A percentile compares a stretch with the other conserved stretches of the same genome.
Conservation (phyloP, 768 basidiomycete species). For the Mycena galericulata region DNA sequence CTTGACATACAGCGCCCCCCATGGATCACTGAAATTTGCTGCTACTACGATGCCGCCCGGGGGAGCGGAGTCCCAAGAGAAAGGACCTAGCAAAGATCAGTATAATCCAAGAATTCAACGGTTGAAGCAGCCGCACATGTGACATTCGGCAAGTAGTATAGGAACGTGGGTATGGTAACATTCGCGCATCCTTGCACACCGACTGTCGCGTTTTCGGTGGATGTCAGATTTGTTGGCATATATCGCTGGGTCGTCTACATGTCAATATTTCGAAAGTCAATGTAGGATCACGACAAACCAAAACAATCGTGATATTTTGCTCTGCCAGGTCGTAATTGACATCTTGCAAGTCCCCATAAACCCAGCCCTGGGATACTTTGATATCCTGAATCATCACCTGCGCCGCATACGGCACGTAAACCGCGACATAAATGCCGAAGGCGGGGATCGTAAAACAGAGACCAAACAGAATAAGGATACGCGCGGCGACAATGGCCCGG, state of each 20-base stretch:
- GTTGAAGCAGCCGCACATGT: neutral
- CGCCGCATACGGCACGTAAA: neutral
- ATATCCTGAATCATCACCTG: neutral
- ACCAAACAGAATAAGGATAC: neutral
- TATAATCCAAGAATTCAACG: neutral
- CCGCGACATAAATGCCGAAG: neutral
- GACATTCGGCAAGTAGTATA: neutral
- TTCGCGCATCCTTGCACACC: neutral
- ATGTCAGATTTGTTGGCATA: neutral
- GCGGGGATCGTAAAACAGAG: neutral
- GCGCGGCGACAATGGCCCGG: neutral
- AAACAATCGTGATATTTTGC: constrained; percentile 1
- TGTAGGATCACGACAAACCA: neutral
- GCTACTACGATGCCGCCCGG: neutral
- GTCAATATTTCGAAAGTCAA: neutral
- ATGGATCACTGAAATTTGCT: neutral
- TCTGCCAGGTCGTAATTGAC: neutral
- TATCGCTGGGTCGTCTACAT: neutral
- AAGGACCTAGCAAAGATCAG: neutral
- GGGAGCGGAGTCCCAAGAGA: neutral
- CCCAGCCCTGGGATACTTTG: neutral
- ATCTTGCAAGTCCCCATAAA: neutral
- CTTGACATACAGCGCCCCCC: neutral
- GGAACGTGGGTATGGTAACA: too few species aligned
- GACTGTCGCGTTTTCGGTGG: neutral